Evolutionary conservation across 2,329 filamentous ascomycete species (phyloP), one percentile per base, ranked within the genome.

Genomic region (Aspergillus vadensis): DNA sequence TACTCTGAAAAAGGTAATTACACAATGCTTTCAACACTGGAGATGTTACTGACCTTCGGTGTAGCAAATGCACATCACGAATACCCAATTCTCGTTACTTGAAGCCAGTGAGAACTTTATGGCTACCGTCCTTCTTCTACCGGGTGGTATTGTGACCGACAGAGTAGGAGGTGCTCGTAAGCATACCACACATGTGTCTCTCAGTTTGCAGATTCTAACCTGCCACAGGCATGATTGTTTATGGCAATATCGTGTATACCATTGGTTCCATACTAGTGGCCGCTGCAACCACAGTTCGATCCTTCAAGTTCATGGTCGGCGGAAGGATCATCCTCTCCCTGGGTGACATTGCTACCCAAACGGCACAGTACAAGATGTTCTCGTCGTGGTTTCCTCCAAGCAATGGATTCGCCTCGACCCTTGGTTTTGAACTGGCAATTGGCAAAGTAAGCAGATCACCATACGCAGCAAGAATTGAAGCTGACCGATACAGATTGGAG

Each of bases 301-400:
- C 78, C 32, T 88, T 83, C 72, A 80, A 80, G 17, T 84, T 88
- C 69, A 87, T 88, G 85, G 81, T 88, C 39, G 80, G 78, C 15
- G 86, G 85, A 1, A 74, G 81, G 38, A 75, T 88, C 1, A 72
- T 88, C 12, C 78, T 83, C 27, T 81, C 85, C 0, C 72, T 88
- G 0, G 86, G 86, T n/a, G 86, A 88, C 62, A 85, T 87, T 19
- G 83, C 86, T 0, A 88, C 86, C 0, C 85, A 88, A 65, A 80
- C 87, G 30, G 86, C 86, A 0, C 85, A 88, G 68, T 88, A 88
- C 70, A 86, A 87, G 62, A 82, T 88, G 62, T 88, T 88, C 65
- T 86, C 84, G 0, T 86, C 84, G 0, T 88, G 86, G 86, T 88
- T 88, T 62, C 79, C 85, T 0, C 86, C 86, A 0, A 85, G 79